A percentile compares a stretch with the other conserved stretches of the same genome.
Evolutionary conservation across 2,329 filamentous ascomycete genomes (phyloP).

Genomic region (Colletotrichum sp.): DNA sequence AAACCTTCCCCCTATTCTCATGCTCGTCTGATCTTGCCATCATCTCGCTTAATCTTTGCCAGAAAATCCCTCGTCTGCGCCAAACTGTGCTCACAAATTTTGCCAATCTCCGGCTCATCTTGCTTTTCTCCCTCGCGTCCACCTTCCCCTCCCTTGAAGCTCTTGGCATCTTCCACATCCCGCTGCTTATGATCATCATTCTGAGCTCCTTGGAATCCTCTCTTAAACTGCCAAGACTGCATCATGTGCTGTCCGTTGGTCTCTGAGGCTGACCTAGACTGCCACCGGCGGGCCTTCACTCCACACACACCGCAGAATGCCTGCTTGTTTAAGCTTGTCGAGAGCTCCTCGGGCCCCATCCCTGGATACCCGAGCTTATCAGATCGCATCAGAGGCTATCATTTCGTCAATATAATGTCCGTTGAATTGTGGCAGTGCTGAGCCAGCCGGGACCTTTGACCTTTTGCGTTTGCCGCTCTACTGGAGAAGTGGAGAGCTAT

Average conservation of each 20-base stretch:
- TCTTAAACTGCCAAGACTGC: constrained; percentile 16
- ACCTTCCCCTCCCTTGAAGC: neutral
- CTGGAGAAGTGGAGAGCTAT: constrained; percentile 7
- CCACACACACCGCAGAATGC: constrained; percentile 7
- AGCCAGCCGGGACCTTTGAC: neutral
- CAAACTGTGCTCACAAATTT: neutral
- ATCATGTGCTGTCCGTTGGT: constrained; percentile 11
- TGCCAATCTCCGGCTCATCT: neutral
- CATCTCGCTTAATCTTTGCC: constrained; percentile 11
- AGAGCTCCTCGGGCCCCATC: neutral
- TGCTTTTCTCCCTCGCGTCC: neutral
- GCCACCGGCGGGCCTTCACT: neutral
- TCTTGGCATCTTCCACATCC: neutral
- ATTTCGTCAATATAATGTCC: neutral
- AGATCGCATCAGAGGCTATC: constrained; percentile 4
- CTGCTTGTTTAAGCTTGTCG: constrained; percentile 9
- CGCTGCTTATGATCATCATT: neutral
- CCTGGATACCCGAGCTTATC: constrained; percentile 6
- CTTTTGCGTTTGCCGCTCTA: neutral
- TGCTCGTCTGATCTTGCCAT: constrained; percentile 3
- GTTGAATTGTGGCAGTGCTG: constrained; percentile 14
- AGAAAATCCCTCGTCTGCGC: constrained; percentile 7
- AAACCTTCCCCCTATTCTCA: neutral
- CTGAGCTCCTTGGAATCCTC: neutral
- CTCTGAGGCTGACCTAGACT: neutral